These are phyloP conservation scores for Stenocarpella maydis DNA, from an alignment of 2,329 filamentous ascomycete genomes.

Conservation along the genomic window DNA sequence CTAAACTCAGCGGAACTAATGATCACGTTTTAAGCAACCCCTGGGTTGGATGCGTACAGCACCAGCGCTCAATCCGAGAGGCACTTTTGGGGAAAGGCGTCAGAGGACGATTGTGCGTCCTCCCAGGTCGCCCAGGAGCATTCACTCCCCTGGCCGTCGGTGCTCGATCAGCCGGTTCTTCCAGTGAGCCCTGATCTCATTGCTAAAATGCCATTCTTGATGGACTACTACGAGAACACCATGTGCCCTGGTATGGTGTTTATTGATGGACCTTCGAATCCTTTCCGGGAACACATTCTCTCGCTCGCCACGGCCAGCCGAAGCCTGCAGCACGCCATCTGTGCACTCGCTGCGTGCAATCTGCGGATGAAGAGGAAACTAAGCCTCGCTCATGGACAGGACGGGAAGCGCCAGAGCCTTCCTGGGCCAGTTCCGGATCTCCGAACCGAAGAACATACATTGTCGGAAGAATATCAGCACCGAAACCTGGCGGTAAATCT, in stretches of 20 bases:
- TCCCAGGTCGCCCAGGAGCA: conserved; percentile 52
- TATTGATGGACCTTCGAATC: conserved; percentile 86
- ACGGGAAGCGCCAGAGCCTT: conserved; percentile 61
- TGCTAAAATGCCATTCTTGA: conserved; percentile 83
- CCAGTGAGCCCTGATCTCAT: conserved; percentile 71
- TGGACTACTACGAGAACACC: conserved; percentile 93
- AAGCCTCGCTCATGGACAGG: conserved; percentile 60
- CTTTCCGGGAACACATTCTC: conserved; percentile 84
- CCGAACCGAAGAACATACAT: conserved; percentile 67
- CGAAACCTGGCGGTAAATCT: conserved; percentile 80
- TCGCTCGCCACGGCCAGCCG: conserved; percentile 79
- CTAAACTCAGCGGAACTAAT: conserved; percentile 38
- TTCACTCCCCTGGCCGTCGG: conserved; percentile 57
- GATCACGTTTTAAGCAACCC: conserved; percentile 50
- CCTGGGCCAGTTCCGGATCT: conserved; percentile 46
- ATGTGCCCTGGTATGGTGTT: conserved; percentile 93
- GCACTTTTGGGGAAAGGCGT: conserved; percentile 56
- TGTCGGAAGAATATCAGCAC: conserved; percentile 86
- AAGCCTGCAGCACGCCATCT: conserved; percentile 91
- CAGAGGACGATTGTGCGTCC: conserved; percentile 55
- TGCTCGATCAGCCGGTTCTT: conserved; percentile 55
- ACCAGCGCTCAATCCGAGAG: conserved; percentile 58
- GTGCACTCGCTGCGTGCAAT: conserved; percentile 88
- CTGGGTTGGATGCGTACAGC: conserved; percentile 62
- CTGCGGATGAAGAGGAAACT: conserved; percentile 82